A percentile compares a stretch with the other conserved stretches of the same genome.
phyloP scores from a whole-genome alignment of 2,329 filamentous ascomycete species.

The Dothiorella sarmentorum region DNA sequence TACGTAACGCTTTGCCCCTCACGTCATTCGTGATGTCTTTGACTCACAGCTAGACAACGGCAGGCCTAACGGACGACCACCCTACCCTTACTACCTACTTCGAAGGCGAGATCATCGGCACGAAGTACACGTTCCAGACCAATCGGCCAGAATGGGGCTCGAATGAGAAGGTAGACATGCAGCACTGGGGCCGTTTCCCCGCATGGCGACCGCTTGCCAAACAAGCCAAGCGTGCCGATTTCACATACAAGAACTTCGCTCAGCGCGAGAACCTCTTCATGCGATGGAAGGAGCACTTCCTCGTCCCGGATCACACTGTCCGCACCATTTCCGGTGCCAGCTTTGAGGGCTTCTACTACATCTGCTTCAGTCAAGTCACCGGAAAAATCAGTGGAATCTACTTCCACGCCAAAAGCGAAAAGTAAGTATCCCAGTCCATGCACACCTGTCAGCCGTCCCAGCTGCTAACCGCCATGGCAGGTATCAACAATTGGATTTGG shows the following conservation, averaged over 20 bases:
- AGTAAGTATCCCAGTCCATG: conserved; percentile 57
- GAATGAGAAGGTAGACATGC: conserved; percentile 83
- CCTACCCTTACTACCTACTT: conserved; percentile 98
- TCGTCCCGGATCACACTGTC: conserved; percentile 92
- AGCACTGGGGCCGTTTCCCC: conserved; percentile 88
- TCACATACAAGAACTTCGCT: conserved; percentile 64
- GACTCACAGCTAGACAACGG: conserved; percentile 22
- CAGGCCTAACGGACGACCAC: conserved; percentile 90
- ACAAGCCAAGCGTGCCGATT: conserved; percentile 58
- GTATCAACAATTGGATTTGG: conserved; percentile 88
- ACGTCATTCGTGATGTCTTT: background rate
- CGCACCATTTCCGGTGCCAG: conserved; percentile 89
- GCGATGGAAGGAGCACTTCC: conserved; percentile 98
- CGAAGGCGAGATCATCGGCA: conserved; percentile 95
- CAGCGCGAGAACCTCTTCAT: conserved; percentile 92
- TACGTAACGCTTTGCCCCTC: conserved; percentile 37
- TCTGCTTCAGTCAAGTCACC: conserved; percentile 91
- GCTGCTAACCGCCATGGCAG: conserved; percentile 45
- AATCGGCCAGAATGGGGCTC: conserved; percentile 88
- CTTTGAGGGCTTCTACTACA: conserved; percentile 98
- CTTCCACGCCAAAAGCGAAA: conserved; percentile 97
- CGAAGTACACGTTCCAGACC: conserved; percentile 91
- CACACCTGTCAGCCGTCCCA: background rate
- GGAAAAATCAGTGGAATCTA: conserved; percentile 91
- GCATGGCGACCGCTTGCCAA: conserved; percentile 76